Evolutionary conservation across 345 rosid species (phyloP), one percentile per base, ranked within the genome.

Genomic region (Ceriops decandra): DNA sequence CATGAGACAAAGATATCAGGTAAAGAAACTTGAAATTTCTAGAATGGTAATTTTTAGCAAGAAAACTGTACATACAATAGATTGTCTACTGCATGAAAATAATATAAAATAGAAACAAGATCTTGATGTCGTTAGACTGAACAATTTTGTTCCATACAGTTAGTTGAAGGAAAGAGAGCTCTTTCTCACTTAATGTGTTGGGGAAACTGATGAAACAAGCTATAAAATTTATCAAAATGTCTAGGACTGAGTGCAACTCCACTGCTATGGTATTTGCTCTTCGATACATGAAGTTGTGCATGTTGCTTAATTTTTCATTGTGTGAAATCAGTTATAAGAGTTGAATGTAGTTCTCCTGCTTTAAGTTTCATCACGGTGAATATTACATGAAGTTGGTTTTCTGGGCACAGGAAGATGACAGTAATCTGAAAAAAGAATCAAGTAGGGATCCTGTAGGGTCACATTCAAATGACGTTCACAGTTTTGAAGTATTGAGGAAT

Each of bases 401-500:
- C 60, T 33, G 63, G 71, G 71, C 82, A 81, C 87, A 89, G 98
- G 89, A 71, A 57, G 77, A 85, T 77, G 85, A 81, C 63, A 60
- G 61, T 67, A 33, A 36, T 58, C 76, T 74, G 75, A 74, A 74
- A 74, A 74, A 67, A 32, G 72, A 69, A 65, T 68, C 82, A 75
- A 76, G 53, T 71, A 68, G 60, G 59, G 80, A 68, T 74, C 65
- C 74, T 67, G 66, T 58, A 32, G 82, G 77, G 66, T 78, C 88
- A 4, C 88, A 84, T 71, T 84, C 87, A 46, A 79, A 71, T 83
- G 97, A 90, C 71, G 84, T 95, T 54, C 81, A 58, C 67, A 88
- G 97, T 30, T 95, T 90, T 31, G 96, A 91, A 79, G 77, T 86
- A 70, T 73, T 95, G 32, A 87, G 92, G 81, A 91, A 82, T 69